These are phyloP conservation scores for Phyllosticta citriasiana DNA, from an alignment of 2,329 filamentous ascomycete species.

Conservation along the genomic window DNA sequence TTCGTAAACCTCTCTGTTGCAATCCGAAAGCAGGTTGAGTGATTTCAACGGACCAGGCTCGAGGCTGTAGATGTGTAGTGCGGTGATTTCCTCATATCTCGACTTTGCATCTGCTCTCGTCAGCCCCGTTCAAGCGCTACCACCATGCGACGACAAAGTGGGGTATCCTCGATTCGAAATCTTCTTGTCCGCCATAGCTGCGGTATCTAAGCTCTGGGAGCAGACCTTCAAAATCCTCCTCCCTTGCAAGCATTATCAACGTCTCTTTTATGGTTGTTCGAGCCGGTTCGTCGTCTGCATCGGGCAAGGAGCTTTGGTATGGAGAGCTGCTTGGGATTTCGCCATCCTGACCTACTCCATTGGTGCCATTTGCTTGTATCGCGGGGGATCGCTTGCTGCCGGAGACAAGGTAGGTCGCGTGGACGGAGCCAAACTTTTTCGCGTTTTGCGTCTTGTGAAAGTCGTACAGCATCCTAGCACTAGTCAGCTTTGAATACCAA, in stretches of 20 bases:
- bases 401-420: slow-evolving; percentile 85
- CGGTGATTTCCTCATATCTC: slow-evolving; percentile 61
- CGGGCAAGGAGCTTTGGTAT: slow-evolving; percentile 51
- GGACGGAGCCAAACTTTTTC: slow-evolving; percentile 62
- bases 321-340: slow-evolving; percentile 56
- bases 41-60: slow-evolving; percentile 53
- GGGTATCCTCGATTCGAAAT: no score
- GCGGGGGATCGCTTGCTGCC: slow-evolving; percentile 47
- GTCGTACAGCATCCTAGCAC: slow-evolving; percentile 67
- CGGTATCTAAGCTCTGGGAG: slow-evolving; percentile 35
- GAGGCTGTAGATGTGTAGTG: slow-evolving; percentile 82
- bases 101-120: slow-evolving; percentile 48
- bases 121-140: slow-evolving; percentile 13
- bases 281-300: slow-evolving; percentile 29
- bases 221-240: slow-evolving; percentile 54
- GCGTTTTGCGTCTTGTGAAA: slow-evolving; percentile 72
- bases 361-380: slow-evolving; percentile 3
- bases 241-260: slow-evolving; percentile 57
- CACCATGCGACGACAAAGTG: neutral
- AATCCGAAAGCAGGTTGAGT: slow-evolving; percentile 60
- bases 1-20: slow-evolving; percentile 49
- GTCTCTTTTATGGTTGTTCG: slow-evolving; percentile 39
- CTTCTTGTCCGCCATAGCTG: neutral
- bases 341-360: slow-evolving; percentile 43
- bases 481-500: slow-evolving; percentile 14